Evolutionary conservation across 75 land plant genomes (phyloP).

Genomic region (Larix kaempferi): DNA sequence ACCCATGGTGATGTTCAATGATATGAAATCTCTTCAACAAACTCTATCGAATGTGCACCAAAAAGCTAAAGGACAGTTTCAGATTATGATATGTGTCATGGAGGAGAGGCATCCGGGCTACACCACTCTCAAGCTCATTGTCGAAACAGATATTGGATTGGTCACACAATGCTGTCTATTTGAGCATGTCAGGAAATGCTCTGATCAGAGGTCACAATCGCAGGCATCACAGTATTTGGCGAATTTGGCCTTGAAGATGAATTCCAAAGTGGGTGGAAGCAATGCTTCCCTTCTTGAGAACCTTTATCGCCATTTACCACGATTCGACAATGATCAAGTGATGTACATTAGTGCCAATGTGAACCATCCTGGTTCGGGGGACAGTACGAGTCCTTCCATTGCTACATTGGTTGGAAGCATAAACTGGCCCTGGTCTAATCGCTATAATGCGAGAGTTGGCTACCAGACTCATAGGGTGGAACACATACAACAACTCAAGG

Average conservation of each 20-base stretch:
- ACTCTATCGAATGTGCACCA: constrained; percentile 9
- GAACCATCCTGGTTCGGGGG: constrained; percentile 46
- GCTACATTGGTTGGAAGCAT: constrained; percentile 60
- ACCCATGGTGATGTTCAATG: constrained; percentile 13
- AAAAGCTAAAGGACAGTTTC: constrained; percentile 11
- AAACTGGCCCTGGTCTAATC: constrained; percentile 49
- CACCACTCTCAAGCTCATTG: constrained; percentile 53
- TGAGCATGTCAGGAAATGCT: constrained; percentile 6
- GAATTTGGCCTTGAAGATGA: constrained; percentile 58
- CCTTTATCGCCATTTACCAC: background rate
- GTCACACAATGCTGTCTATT: constrained; percentile 63
- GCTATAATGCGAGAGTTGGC: constrained; percentile 41
- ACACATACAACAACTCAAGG: constrained; percentile 32
- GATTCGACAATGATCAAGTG: constrained; percentile 10
- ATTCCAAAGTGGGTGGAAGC: constrained; percentile 63
- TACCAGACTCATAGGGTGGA: constrained; percentile 40
- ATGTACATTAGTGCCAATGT: constrained; percentile 70
- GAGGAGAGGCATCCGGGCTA: constrained; percentile 36
- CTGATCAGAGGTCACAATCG: background rate
- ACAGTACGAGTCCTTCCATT: constrained; percentile 41
- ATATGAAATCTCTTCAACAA: constrained; percentile 12
- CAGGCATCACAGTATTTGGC: constrained; percentile 36
- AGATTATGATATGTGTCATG: constrained; percentile 52
- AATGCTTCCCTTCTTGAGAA: constrained; percentile 26
- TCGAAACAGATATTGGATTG: constrained; percentile 50